Evolutionary conservation across 1,284 basidiomycete species (phyloP), one percentile per base, ranked within the genome.

Genomic region (Trichosporon coremiiforme): DNA sequence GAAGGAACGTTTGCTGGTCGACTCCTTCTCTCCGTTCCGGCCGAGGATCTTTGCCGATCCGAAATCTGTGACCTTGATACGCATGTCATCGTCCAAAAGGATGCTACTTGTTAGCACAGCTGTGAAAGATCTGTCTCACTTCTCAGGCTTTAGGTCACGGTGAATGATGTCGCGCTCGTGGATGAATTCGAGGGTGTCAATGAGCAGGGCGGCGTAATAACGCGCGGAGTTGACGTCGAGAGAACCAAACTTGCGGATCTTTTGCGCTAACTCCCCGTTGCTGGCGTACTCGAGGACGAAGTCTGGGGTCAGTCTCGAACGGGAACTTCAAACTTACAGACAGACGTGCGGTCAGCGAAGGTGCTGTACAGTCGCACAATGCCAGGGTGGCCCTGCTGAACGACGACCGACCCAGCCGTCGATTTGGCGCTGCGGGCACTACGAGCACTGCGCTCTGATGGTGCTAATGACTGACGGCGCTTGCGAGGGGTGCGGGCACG

Each of bases 31-130:
- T 72, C 70, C 73, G 55, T 71, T 69, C 70, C 80, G 82, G 74
- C 89, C 88, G 64, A 95, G 85, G 74, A 96, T 87, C 84, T 96
- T 96, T 41, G 94, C 95, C 20, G 94, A 97, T 9, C 97, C 97
- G 84, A 99, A 99, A 83, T 99, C 97, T 33, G 95, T 94, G 22
- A 99, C 89, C 83, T 96, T 98, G 82, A 98, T 89, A 66, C 94
- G 89, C 84, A 90, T 92, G 22, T 90, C 87, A 65, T 89, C 88
- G 77, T 95, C 94, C 53, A 98, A 86, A 17, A 99, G 86, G 55
- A 98, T 87, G 82, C 86, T 87, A 70, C 25, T 10, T 47, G 66
- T 68, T 65, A 73, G 66, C 31, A 15, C 2, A 3, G 64, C n/a
- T 38, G 5, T 38, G 36, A 35, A 38, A 22, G 22, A 13, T 9